Conservation (phyloP, 768 basidiomycete genomes). For the Lactifluus subvellereus region DNA sequence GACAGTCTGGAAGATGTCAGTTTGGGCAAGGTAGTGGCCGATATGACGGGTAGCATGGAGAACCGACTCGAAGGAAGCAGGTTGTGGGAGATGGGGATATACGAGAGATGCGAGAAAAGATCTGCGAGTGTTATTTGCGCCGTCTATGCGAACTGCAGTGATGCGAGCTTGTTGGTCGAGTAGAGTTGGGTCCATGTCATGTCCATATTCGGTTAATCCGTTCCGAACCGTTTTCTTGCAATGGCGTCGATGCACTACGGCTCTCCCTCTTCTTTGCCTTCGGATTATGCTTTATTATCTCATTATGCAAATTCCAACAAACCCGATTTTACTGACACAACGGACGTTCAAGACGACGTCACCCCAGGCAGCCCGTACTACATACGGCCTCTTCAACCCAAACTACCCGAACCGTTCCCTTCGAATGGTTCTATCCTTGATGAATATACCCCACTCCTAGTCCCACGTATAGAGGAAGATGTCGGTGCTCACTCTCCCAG, state of each 20-base stretch:
- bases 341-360: background rate
- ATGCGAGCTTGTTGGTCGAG: constrained; percentile 61
- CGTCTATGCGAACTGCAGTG: constrained; percentile 75
- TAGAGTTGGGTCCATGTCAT: constrained; percentile 12
- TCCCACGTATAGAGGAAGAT: constrained; percentile 53
- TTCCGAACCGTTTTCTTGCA: constrained; percentile 8
- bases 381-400: constrained; percentile 36
- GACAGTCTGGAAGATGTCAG: constrained; percentile 72
- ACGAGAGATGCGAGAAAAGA: constrained; percentile 81
- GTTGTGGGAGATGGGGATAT: constrained; percentile 48
- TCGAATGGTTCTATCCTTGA: constrained; percentile 27
- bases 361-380: constrained; percentile 25
- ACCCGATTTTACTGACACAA: constrained; percentile 11
- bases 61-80: constrained; percentile 53
- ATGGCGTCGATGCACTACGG: constrained; percentile 44
- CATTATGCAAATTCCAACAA: constrained; percentile 35
- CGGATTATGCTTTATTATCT: constrained; percentile 61
- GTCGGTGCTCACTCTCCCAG: constrained; percentile 27
- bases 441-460: constrained; percentile 30
- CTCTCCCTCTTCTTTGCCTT: constrained; percentile 52
- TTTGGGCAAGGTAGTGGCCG: constrained; percentile 56
- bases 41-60: constrained; percentile 66
- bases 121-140: constrained; percentile 64
- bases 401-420: constrained; percentile 30
- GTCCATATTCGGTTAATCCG: no score